These are phyloP conservation scores for Fusarium compactum DNA, from an alignment of 2,329 filamentous ascomycete genomes.

Conservation along the genomic window DNA sequence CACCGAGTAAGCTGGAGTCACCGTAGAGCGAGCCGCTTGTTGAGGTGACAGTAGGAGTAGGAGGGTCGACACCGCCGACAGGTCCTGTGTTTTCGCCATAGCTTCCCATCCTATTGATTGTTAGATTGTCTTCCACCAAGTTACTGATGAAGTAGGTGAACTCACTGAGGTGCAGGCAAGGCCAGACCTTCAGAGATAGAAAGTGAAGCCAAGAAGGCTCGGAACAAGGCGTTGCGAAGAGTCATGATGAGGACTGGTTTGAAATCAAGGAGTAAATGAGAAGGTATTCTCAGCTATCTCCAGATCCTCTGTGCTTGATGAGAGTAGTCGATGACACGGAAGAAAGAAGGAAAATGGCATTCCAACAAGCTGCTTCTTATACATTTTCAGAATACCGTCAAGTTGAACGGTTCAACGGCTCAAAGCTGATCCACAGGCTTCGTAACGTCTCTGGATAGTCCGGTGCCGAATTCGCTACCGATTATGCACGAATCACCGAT, in stretches of 20 bases:
- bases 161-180: constrained; percentile 15
- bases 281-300: background rate
- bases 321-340: background rate
- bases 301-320: background rate
- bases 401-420: background rate
- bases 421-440: background rate
- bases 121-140: background rate
- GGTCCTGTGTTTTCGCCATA: constrained; percentile 23
- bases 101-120: constrained; percentile 1
- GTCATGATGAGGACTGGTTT: background rate
- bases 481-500: background rate
- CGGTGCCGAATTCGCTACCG: background rate
- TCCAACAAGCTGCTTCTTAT: background rate
- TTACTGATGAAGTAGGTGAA: background rate
- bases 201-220: constrained; percentile 1
- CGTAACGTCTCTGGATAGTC: background rate
- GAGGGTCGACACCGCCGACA: constrained; percentile 12
- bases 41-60: constrained; percentile 20
- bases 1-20: constrained; percentile 11
- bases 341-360: background rate
- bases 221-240: background rate
- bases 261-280: background rate
- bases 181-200: background rate
- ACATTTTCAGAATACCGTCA: background rate
- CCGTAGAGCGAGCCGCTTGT: constrained; percentile 15